phyloP scores from a whole-genome alignment of 108 stramenopile species.

The Parietichytrium sp. region DNA sequence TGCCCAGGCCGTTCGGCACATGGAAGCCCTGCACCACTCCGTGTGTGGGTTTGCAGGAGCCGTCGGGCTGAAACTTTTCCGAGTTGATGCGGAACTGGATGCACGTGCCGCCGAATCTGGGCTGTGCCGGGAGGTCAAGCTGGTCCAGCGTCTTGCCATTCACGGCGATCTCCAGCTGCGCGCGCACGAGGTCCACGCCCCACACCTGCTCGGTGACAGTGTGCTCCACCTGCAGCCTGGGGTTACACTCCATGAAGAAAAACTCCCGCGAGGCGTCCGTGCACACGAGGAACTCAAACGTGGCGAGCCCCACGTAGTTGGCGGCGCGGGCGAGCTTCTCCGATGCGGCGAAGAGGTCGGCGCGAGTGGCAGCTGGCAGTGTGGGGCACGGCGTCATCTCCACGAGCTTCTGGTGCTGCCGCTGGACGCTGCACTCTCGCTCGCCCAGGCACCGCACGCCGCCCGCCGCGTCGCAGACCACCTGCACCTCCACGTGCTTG shows the following conservation, averaged over 20 bases:
- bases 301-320: conserved; percentile 89
- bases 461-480: conserved; percentile 87
- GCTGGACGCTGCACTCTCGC: conserved; percentile 94
- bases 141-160: conserved; percentile 79
- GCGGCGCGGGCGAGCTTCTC: conserved; percentile 65
- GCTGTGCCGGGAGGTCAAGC: conserved; percentile 49
- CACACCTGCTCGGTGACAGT: conserved; percentile 94
- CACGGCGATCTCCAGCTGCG: conserved; percentile 82
- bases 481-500: conserved; percentile 93
- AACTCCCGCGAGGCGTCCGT: conserved; percentile 63
- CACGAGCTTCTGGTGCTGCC: conserved; percentile 95
- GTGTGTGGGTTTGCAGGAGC: conserved; percentile 80
- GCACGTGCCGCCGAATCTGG: conserved; percentile 69
- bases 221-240: conserved; percentile 87
- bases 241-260: conserved; percentile 93
- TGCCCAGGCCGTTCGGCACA: conserved; percentile 87
- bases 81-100: conserved; percentile 95
- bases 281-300: conserved; percentile 93
- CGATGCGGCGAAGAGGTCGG: conserved; percentile 75
- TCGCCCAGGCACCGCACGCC: conserved; percentile 86
- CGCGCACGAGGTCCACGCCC: conserved; percentile 86
- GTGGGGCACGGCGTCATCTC: conserved; percentile 85
- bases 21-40: conserved; percentile 84
- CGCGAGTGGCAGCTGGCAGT: conserved; percentile 67
- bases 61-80: conserved; percentile 64